Conservation (phyloP, 306 rosid species). For the Macrotyloma uniflorum region DNA sequence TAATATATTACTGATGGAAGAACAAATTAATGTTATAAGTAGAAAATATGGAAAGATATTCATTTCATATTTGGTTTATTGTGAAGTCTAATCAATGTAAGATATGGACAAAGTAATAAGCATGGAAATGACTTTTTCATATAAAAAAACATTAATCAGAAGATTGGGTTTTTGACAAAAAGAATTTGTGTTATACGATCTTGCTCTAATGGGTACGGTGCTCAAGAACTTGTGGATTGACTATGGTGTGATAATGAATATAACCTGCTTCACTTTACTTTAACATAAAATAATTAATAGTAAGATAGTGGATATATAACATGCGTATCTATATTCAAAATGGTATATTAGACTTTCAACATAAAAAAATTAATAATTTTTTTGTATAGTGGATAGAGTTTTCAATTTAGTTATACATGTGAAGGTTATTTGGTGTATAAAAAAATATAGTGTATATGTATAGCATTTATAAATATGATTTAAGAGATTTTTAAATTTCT, state of each 20-base stretch:
- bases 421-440: too few species aligned
- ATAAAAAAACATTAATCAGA: not conserved
- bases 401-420: too few species aligned
- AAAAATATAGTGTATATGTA: too few species aligned
- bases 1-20: not conserved
- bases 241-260: not conserved
- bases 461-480: too few species aligned
- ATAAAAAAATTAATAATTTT: not conserved
- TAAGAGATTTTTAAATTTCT: too few species aligned
- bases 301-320: constrained; percentile 27
- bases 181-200: not conserved
- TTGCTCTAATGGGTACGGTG: constrained; percentile 41
- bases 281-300: not conserved
- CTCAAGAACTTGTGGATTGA: constrained; percentile 34
- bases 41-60: constrained; percentile 11
- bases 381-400: not conserved
- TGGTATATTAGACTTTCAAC: not conserved
- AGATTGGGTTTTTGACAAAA: constrained; percentile 25
- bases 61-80: constrained; percentile 12
- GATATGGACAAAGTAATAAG: constrained; percentile 30
- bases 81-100: not conserved
- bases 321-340: not conserved
- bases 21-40: not conserved
- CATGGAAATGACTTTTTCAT: constrained; percentile 31
- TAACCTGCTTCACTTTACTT: not conserved